Percentiles rank a stretch among this genome's conserved stretches.
Evolutionary conservation across 2,329 filamentous ascomycete genomes (phyloP).

Genomic region (Xylaria sp.): DNA sequence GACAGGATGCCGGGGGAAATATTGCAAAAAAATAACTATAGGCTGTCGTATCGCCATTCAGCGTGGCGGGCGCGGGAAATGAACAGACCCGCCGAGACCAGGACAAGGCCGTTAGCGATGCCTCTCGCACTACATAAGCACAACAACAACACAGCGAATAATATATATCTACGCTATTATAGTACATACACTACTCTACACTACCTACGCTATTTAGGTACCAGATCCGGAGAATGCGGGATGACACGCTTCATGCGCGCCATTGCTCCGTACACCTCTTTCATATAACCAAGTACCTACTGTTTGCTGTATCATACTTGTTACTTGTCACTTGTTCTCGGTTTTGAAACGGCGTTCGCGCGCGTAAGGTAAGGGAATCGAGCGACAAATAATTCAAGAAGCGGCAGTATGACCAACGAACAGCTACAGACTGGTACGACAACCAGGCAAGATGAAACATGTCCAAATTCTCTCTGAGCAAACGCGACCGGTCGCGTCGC

Average conservation of each 20-base stretch:
- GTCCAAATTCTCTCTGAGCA: slow-evolving; percentile 18
- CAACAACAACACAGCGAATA: slow-evolving; percentile 19
- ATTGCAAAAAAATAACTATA: not conserved
- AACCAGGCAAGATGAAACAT: slow-evolving; percentile 19
- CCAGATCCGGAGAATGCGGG: slow-evolving; percentile 20
- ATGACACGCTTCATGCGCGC: slow-evolving; percentile 26
- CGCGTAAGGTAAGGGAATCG: not conserved
- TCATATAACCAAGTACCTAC: not conserved
- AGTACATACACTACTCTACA: not conserved
- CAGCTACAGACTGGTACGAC: slow-evolving; percentile 15
- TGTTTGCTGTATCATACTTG: not conserved
- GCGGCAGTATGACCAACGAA: not conserved
- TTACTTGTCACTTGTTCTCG: not conserved
- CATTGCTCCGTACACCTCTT: not conserved
- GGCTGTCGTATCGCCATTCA: slow-evolving; percentile 27
- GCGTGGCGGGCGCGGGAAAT: slow-evolving; percentile 33
- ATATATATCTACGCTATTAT: not conserved
- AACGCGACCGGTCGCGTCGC: slow-evolving; percentile 21
- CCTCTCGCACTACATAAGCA: slow-evolving; percentile 23
- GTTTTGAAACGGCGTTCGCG: not conserved
- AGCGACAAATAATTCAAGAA: not conserved
- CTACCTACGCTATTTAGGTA: not conserved
- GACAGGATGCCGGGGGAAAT: not conserved
- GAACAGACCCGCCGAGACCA: slow-evolving; percentile 34
- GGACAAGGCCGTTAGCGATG: slow-evolving; percentile 30